Evolutionary conservation across 768 basidiomycete genomes (phyloP).

Genomic region (Boletus sp.): DNA sequence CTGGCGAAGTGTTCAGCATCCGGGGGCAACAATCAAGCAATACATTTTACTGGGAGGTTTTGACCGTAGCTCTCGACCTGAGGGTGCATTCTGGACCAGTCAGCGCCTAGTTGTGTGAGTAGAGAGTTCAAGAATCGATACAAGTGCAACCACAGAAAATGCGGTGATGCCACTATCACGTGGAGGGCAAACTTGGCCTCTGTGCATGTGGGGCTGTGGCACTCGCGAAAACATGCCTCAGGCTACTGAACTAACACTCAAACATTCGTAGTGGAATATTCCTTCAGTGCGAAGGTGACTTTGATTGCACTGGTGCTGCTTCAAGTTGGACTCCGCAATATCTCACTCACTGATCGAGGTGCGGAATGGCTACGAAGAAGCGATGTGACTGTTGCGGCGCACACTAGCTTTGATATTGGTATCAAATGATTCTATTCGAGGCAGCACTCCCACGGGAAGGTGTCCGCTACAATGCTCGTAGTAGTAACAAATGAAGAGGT

Average conservation of each 20-base stretch:
- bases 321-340: conserved; percentile 1
- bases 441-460: not conserved
- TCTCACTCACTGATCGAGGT: not conserved
- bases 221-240: not conserved
- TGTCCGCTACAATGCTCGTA: not conserved
- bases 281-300: not conserved
- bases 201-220: no score
- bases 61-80: conserved; percentile 43
- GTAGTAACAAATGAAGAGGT: not conserved
- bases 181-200: not conserved
- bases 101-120: no score
- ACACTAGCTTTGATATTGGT: not conserved
- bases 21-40: not conserved
- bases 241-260: not conserved
- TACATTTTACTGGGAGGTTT: conserved; percentile 47
- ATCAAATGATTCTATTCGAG: not conserved
- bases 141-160: no score
- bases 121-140: no score
- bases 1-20: conserved; percentile 35
- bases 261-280: not conserved
- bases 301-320: no score
- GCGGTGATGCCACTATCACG: not conserved
- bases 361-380: not conserved
- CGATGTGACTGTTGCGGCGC: no score
- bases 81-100: conserved; percentile 10